Base-by-base conservation (phyloP, 1,284 basidiomycete genomes). In the Rhodotorula glutinis region DNA sequence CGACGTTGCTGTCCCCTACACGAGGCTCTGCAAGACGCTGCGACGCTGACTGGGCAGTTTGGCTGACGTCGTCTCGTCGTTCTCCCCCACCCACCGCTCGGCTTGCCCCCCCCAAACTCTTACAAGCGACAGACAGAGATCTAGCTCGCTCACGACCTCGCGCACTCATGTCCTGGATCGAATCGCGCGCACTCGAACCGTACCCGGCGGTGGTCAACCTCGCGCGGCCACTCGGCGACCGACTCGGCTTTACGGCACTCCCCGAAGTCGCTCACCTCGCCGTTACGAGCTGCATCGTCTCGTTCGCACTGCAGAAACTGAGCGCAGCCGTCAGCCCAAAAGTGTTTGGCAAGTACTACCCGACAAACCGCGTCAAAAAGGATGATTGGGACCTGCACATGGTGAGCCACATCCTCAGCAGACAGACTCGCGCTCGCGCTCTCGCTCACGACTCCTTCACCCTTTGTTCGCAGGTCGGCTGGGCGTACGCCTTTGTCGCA, bases 361-460 rank as follows among this genome's bases (percentile, higher is more conserved):
- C 75, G 21, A 73, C 69, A 27, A 65, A 77, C 57, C 74, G 72
- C 62, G 67, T 68, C 56, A 79, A 77, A 43, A 65, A 73, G 51
- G 75, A 73, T 40, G 74, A 74, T 44, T 79, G 79, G 79, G 77
- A 79, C 66, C 71, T 79, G 29, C 79, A 79, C 67, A 73, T 78
- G 47, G 78, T 79, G 11, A 69, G 77, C 23, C 40, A 0, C 33
- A 2, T 17, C 13, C 29, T 2, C 14, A 17, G 17, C 9, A 17
- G 17, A 43, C 41, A 43, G 41, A 10, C 17, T 17, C 41, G 17
- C 41, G 41, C 11, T 10, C 17, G 41, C 11, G 17, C 41, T n/a
- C n/a, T n/a, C n/a, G n/a, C n/a, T n/a, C n/a, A n/a, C n/a, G n/a
- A n/a, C n/a, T n/a, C n/a, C n/a, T n/a, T n/a, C n/a, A n/a, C n/a